A percentile compares a stretch with the other conserved stretches of the same genome.
Conservation (phyloP, 2,329 filamentous ascomycete species). For the Ampelomyces quisqualis region DNA sequence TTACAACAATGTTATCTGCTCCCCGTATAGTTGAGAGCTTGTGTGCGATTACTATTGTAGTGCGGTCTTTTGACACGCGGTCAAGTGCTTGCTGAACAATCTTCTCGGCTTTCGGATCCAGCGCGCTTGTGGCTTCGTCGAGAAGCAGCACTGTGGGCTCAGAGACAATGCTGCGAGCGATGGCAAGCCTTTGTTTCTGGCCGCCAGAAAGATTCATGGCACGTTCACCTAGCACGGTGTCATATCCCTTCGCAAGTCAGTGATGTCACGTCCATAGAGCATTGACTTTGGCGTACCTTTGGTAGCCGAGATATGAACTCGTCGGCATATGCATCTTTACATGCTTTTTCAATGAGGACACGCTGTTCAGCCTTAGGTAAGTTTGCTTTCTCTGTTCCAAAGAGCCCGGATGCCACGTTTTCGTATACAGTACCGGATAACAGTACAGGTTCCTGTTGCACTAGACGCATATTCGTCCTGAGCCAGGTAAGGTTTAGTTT, state of each 20-base stretch:
- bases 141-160: slow-evolving; percentile 87
- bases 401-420: slow-evolving; percentile 83
- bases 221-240: slow-evolving; percentile 89
- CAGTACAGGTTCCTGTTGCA: slow-evolving; percentile 87
- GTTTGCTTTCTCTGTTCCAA: slow-evolving; percentile 61
- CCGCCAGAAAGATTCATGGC: slow-evolving; percentile 89
- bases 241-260: slow-evolving; percentile 68
- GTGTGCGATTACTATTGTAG: slow-evolving; percentile 95
- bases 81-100: slow-evolving; percentile 92
- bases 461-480: slow-evolving; percentile 84
- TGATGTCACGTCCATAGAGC: too few species aligned
- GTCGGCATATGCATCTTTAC: slow-evolving; percentile 90
- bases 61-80: slow-evolving; percentile 77
- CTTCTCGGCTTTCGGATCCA: slow-evolving; percentile 92
- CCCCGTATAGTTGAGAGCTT: slow-evolving; percentile 90
- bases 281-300: slow-evolving; percentile 24
- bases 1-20: slow-evolving; percentile 93
- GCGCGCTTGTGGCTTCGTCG: slow-evolving; percentile 80
- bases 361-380: slow-evolving; percentile 59
- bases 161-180: slow-evolving; percentile 83
- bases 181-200: slow-evolving; percentile 94
- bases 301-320: slow-evolving; percentile 75
- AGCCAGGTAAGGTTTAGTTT: slow-evolving; percentile 85
- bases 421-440: slow-evolving; percentile 85
- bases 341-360: slow-evolving; percentile 73